Evolutionary conservation across 345 rosid species (phyloP), one percentile per base, ranked within the genome.

Genomic region (Salix caprea): DNA sequence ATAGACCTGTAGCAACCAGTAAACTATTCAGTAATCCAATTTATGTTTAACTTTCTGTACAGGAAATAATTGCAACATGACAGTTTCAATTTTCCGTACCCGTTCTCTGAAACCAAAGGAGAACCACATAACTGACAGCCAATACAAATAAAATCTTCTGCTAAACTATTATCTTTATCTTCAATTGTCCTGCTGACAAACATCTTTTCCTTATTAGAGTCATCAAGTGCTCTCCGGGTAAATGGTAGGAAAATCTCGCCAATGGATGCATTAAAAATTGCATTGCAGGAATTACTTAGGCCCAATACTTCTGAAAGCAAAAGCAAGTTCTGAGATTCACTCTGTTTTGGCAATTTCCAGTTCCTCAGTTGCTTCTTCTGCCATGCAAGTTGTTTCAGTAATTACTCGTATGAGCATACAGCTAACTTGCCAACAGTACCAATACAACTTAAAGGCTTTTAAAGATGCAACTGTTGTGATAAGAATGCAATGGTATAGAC

Each of bases 201-300:
- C 89, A 87, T 85, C 60, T 77, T 81, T 70, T 87, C 93, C 52
- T 82, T 79, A 73, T 83, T 87, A 14, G 81, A 67, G 42, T 87
- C 89, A n/a, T 54, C 69, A 42, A 75, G 70, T 52, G 48, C 69
- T 76, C 82, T 84, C 79, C 83, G 73, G 4, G 84, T 84, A 64
- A 79, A 74, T 50, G 91, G 91, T 54, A 86, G 83, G 79, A 88
- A 90, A 50, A 90, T 87, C 77, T 85, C 90, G 3, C 90, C 86
- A 7, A 79, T 70, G 46, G 78, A 84, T 52, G 91, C 91, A 69
- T 69, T 74, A 79, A 88, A 84, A 11, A 52, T 73, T 15, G 82
- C 86, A 77, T 70, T 79, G 48, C 81, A 76, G 21, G 80, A 76
- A 71, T 66, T 71, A 37, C 67, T 83, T 52, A 81, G 69, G 28